phyloP scores from a whole-genome alignment of 1,139 yeast genomes.

The Scheffersomyces illinoinensis region DNA sequence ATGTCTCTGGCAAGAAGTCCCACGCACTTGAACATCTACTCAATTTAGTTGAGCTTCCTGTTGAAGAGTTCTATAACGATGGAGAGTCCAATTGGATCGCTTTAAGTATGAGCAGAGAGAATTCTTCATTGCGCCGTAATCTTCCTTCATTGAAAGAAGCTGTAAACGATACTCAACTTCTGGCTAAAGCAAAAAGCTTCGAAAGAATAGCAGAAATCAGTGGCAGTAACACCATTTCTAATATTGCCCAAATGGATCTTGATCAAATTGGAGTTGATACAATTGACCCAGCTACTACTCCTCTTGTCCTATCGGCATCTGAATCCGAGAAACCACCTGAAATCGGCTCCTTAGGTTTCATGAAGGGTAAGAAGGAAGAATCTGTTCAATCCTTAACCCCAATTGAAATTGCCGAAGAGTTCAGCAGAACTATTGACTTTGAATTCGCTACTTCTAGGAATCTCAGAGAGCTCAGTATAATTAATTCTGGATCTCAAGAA shows the following conservation, averaged over 20 bases:
- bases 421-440: slow-evolving; percentile 28
- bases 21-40: background rate
- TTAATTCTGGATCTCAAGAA: background rate
- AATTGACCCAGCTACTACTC: background rate
- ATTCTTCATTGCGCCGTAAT: slow-evolving; percentile 23
- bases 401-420: slow-evolving; percentile 30
- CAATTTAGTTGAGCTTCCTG: slow-evolving; percentile 16
- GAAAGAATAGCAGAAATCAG: background rate
- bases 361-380: slow-evolving; percentile 13
- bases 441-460: slow-evolving; percentile 10
- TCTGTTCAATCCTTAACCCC: slow-evolving; percentile 32
- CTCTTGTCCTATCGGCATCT: background rate
- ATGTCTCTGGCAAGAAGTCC: background rate
- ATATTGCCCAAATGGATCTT: background rate
- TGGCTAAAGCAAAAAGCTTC: background rate
- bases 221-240: background rate
- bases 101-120: slow-evolving; percentile 22
- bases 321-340: slow-evolving; percentile 5
- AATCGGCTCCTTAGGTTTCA: slow-evolving; percentile 13
- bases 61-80: slow-evolving; percentile 26
- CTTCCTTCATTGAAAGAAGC: slow-evolving; percentile 20
- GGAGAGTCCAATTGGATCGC: slow-evolving; percentile 40
- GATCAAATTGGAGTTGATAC: background rate
- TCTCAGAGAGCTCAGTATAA: background rate
- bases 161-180: slow-evolving; percentile 3